These are phyloP conservation scores for Melastoma candidum DNA, from an alignment of 441 rosid genomes.

Conservation along the genomic window DNA sequence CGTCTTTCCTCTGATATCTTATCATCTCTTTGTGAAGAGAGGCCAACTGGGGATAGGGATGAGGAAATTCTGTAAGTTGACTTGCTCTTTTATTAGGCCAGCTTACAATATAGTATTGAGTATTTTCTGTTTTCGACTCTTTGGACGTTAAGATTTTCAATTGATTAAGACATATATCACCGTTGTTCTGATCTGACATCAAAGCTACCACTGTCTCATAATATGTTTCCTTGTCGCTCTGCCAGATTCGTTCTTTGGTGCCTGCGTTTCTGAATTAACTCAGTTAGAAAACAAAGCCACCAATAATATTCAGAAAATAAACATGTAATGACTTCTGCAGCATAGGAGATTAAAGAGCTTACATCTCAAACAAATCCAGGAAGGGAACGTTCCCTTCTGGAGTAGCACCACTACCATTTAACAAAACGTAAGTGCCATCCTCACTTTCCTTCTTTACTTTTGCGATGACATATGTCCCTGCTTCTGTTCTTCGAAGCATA, in stretches of 20 bases:
- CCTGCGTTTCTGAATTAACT: constrained; percentile 67
- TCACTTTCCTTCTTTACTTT: constrained; percentile 60
- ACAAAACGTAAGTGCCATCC: constrained; percentile 51
- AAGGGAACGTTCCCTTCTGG: constrained; percentile 95
- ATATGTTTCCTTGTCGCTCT: constrained; percentile 86
- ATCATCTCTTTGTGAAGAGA: constrained; percentile 96
- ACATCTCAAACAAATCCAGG: constrained; percentile 95
- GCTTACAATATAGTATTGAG: constrained; percentile 70
- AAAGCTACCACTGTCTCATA: constrained; percentile 85
- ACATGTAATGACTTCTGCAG: not conserved
- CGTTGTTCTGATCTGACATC: constrained; percentile 83
- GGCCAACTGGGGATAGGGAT: constrained; percentile 92
- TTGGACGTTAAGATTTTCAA: constrained; percentile 77
- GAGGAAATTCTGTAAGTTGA: constrained; percentile 82
- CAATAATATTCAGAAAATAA: too few relatives aligned
- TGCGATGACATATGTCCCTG: constrained; percentile 83
- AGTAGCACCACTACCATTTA: constrained; percentile 94
- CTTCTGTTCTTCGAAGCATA: constrained; percentile 71
- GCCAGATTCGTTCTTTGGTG: constrained; percentile 92
- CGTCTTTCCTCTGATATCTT: constrained; percentile 88
- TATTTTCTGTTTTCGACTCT: constrained; percentile 91
- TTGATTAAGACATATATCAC: constrained; percentile 56
- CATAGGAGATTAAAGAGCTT: constrained; percentile 26
- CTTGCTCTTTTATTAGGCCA: constrained; percentile 79
- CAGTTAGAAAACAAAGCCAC: constrained; percentile 17